Conservation (phyloP, 176 grass and related monocot species). For the Pontederia crassipes region DNA sequence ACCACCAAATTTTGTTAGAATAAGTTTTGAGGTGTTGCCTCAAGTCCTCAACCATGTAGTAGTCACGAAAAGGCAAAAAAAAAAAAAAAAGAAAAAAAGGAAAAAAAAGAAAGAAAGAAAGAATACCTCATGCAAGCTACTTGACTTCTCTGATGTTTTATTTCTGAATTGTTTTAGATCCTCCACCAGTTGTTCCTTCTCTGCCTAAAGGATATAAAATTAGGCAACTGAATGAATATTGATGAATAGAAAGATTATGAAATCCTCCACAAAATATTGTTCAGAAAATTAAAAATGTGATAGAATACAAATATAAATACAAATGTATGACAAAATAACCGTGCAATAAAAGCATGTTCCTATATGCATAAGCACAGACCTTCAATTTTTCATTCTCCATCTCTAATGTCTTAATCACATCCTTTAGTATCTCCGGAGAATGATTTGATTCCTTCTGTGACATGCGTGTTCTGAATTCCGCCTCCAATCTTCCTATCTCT, state of each 20-base stretch:
- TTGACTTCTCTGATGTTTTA: conserved; percentile 30
- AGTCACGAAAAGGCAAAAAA: conserved; percentile 2
- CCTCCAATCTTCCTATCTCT: conserved; percentile 42
- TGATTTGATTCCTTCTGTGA: conserved; percentile 30
- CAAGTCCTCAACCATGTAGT: conserved; percentile 7
- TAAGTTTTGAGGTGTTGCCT: too few species aligned
- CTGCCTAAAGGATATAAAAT: conserved; percentile 33
- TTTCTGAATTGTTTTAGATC: conserved; percentile 24
- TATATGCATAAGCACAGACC: conserved; percentile 36
- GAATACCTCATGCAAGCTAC: conserved; percentile 18
- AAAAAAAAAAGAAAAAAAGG: too few species aligned
- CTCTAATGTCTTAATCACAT: conserved; percentile 43
- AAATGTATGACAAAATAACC: conserved; percentile 3
- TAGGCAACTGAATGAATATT: background rate
- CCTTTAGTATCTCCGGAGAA: conserved; percentile 46
- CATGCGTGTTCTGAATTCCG: conserved; percentile 39
- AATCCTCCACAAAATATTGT: too few species aligned
- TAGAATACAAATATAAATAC: conserved; percentile 4
- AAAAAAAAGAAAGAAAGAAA: conserved; percentile 1
- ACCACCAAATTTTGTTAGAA: too few species aligned
- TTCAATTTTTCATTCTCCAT: conserved; percentile 72
- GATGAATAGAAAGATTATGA: too few species aligned
- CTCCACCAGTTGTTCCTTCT: conserved; percentile 50
- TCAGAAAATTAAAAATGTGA: too few species aligned
- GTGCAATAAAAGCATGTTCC: conserved; percentile 1